A percentile compares a stretch with the other conserved stretches of the same genome.
These are phyloP conservation scores for Coelastrella sp. DNA, from an alignment of 139 green algal species.

Conservation along the genomic window DNA sequence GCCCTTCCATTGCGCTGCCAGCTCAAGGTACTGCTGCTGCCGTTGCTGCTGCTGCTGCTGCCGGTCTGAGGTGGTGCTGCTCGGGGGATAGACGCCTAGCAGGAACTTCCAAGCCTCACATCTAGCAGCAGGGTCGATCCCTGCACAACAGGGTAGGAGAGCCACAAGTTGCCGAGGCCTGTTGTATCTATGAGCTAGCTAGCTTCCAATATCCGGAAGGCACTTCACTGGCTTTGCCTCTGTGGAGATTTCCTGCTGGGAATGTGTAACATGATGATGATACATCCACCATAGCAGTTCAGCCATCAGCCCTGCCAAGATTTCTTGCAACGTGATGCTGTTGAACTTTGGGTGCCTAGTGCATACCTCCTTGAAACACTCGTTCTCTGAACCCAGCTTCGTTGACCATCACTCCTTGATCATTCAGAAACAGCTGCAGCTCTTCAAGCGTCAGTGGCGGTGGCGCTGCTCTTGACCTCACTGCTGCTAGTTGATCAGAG, in stretches of 20 bases:
- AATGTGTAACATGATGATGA: too few relatives aligned
- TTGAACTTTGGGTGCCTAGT: too few relatives aligned
- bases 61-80: conserved; percentile 53
- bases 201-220: too few relatives aligned
- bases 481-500: conserved; percentile 35
- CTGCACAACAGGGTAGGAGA: conserved; percentile 53
- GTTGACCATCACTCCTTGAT: conserved; percentile 71
- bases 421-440: conserved; percentile 66
- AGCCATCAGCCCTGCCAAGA: too few relatives aligned
- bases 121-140: conserved; percentile 65
- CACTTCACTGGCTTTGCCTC: too few relatives aligned
- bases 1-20: conserved; percentile 83
- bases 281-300: too few relatives aligned
- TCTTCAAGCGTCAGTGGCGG: conserved; percentile 56
- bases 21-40: conserved; percentile 66
- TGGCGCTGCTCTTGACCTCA: background rate
- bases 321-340: too few relatives aligned
- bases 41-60: conserved; percentile 32
- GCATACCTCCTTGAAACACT: conserved; percentile 40
- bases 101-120: conserved; percentile 87
- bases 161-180: too few relatives aligned
- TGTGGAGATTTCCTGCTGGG: too few relatives aligned
- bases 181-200: too few relatives aligned
- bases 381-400: conserved; percentile 57
- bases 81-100: conserved; percentile 77